Percentiles rank a stretch among this genome's conserved stretches.
These are phyloP conservation scores for Talaromyces funiculosus DNA, from an alignment of 2,329 filamentous ascomycete genomes.

Conservation along the genomic window DNA sequence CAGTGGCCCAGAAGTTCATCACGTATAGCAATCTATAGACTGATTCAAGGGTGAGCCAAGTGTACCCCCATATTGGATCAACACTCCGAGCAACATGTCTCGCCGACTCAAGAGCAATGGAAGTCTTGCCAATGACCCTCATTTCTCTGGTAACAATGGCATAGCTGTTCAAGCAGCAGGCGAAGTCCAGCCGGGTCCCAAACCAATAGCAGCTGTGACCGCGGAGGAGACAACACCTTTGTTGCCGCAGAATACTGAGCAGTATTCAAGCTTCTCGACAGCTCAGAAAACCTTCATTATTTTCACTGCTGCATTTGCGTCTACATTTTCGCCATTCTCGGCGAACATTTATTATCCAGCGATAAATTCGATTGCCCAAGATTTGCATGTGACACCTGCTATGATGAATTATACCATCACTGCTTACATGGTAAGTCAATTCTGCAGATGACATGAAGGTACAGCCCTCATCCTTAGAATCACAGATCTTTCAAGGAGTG, in stretches of 20 bases:
- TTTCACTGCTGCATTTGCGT: conserved; percentile 35
- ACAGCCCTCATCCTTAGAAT: not conserved
- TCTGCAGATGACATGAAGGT: not conserved
- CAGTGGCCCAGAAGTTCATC: not conserved
- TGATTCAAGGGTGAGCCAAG: not conserved
- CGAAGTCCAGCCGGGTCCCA: not conserved
- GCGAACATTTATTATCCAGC: conserved; percentile 46
- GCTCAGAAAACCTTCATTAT: conserved; percentile 33
- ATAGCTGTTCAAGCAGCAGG: not conserved
- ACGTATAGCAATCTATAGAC: not conserved
- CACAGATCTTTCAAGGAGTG: conserved; percentile 38
- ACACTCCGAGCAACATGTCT: not conserved
- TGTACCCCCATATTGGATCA: not conserved
- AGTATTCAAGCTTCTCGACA: not conserved
- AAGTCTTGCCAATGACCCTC: not conserved
- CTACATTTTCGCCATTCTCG: conserved; percentile 41
- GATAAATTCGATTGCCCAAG: conserved; percentile 6
- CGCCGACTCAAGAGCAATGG: not conserved
- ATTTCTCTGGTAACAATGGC: not conserved
- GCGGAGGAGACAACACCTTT: not conserved
- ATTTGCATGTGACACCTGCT: conserved; percentile 24
- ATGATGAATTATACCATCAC: conserved; percentile 34
- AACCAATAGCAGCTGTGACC: not conserved
- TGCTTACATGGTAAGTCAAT: conserved; percentile 42
- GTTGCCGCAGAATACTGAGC: not conserved